phyloP scores from a whole-genome alignment of 495 filamentous ascomycete species.

The Neurospora sp. region DNA sequence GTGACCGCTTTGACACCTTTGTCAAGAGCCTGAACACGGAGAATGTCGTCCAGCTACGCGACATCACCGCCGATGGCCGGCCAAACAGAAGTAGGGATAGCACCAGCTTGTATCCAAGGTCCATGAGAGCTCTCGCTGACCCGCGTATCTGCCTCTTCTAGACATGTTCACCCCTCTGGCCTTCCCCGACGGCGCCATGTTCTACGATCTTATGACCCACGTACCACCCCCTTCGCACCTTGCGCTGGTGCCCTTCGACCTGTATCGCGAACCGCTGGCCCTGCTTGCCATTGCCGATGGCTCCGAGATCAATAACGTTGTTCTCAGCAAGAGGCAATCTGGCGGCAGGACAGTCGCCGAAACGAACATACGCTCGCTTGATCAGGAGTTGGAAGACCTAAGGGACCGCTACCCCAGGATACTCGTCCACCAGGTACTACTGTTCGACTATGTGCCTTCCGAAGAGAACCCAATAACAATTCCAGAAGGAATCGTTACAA shows the following conservation, averaged over 20 bases:
- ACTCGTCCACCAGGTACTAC: constrained; percentile 64
- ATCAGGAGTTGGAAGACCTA: constrained; percentile 58
- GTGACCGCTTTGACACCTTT: constrained; percentile 69
- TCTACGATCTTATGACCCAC: constrained; percentile 81
- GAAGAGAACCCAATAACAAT: constrained; percentile 35
- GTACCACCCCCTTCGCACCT: constrained; percentile 67
- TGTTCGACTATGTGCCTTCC: constrained; percentile 59
- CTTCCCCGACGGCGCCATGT: constrained; percentile 78
- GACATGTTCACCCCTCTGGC: constrained; percentile 93
- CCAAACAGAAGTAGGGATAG: constrained; percentile 74
- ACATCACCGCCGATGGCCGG: constrained; percentile 78
- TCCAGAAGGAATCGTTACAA: constrained; percentile 53
- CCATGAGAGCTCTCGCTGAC: constrained; percentile 18
- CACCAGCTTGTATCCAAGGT: background rate
- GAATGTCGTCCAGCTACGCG: constrained; percentile 77
- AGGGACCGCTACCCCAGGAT: constrained; percentile 63
- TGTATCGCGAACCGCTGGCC: constrained; percentile 69
- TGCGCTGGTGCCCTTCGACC: constrained; percentile 72
- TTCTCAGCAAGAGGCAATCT: constrained; percentile 36
- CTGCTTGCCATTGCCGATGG: constrained; percentile 74
- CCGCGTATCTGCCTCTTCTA: constrained; percentile 27
- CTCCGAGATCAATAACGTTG: constrained; percentile 40
- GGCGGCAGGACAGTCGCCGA: constrained; percentile 35
- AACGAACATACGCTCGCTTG: constrained; percentile 42
- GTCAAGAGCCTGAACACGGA: constrained; percentile 66